phyloP scores from a whole-genome alignment of 1,284 basidiomycete genomes.

The Amylostereum chailletii region DNA sequence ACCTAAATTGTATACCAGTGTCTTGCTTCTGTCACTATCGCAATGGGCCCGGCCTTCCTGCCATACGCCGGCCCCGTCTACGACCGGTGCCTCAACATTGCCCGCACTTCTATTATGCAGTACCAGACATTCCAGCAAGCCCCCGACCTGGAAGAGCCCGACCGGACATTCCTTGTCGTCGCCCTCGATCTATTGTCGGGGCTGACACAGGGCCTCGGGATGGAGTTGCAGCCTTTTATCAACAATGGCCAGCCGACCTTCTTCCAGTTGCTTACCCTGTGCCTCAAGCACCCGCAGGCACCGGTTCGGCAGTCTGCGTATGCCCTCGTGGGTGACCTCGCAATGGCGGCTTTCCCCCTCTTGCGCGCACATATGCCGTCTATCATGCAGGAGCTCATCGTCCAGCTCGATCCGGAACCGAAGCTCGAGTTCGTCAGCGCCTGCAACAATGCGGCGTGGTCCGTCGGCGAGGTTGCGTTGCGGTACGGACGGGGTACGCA shows the following conservation, averaged over 20 bases:
- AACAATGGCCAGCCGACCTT: conserved; percentile 64
- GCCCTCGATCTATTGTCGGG: conserved; percentile 94
- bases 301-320: conserved; percentile 95
- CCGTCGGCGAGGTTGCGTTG: conserved; percentile 92
- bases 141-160: conserved; percentile 85
- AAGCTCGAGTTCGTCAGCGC: conserved; percentile 91
- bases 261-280: conserved; percentile 72
- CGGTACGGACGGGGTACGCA: conserved; percentile 69
- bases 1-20: conserved; percentile 47
- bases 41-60: conserved; percentile 87
- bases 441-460: conserved; percentile 99
- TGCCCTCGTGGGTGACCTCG: conserved; percentile 94
- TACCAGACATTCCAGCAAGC: conserved; percentile 82
- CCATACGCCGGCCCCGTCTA: conserved; percentile 90
- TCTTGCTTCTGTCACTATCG: conserved; percentile 94
- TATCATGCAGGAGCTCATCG: conserved; percentile 86
- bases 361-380: conserved; percentile 79
- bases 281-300: conserved; percentile 90
- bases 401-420: conserved; percentile 87
- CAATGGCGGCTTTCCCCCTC: conserved; percentile 88
- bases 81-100: conserved; percentile 84
- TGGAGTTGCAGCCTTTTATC: conserved; percentile 68
- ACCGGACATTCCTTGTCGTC: conserved; percentile 94
- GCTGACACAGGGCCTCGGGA: conserved; percentile 88
- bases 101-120: conserved; percentile 73